Evolutionary conservation across 257 asterid genomes (phyloP).

Genomic region (Mentha longifolia): DNA sequence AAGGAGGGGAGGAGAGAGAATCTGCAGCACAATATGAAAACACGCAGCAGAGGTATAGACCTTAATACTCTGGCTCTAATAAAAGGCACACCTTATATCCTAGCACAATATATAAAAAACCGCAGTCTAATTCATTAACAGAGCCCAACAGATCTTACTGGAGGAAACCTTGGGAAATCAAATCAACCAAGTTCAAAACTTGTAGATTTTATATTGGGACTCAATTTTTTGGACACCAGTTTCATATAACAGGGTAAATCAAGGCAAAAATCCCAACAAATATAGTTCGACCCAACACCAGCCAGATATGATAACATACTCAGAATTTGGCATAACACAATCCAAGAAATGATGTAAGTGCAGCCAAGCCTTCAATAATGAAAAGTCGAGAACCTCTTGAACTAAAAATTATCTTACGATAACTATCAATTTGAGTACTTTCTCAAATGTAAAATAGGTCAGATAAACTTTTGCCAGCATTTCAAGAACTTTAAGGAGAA

Average conservation of each 20-base stretch:
- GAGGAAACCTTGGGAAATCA: background rate
- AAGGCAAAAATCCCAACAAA: constrained; percentile 11
- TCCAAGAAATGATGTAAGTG: background rate
- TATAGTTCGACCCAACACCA: background rate
- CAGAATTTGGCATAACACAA: background rate
- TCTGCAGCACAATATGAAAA: constrained; percentile 4
- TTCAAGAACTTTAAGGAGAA: background rate
- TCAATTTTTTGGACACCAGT: background rate
- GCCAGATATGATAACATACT: background rate
- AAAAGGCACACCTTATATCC: background rate
- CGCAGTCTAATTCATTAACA: background rate
- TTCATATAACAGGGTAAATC: background rate
- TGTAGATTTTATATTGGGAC: background rate
- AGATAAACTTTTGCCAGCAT: background rate
- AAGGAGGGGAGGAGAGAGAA: background rate
- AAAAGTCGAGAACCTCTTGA: background rate
- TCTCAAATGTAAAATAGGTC: background rate
- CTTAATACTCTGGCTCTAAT: background rate
- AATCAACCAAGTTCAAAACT: background rate
- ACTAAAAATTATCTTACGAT: background rate
- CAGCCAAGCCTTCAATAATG: background rate
- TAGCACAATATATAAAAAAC: background rate
- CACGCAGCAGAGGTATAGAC: background rate
- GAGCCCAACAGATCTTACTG: background rate
- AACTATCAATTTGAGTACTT: background rate